Percentiles rank a stretch among this genome's conserved stretches.
Evolutionary conservation across 169 alveolate species (phyloP).

Genomic region (Eimeria acervulina): DNA sequence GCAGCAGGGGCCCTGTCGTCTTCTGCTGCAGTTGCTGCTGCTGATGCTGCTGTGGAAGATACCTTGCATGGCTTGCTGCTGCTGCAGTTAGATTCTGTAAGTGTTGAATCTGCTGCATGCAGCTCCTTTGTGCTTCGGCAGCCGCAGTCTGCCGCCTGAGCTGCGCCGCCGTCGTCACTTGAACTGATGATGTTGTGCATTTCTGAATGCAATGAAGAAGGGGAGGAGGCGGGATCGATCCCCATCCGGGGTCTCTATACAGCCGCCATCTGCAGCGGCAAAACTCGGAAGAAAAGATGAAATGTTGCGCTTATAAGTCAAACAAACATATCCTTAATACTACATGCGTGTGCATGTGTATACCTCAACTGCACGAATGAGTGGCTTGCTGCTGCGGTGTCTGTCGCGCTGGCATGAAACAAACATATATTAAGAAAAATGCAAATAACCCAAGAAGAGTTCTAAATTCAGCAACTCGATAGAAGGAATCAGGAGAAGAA

Average conservation of each 20-base stretch:
- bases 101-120: slow-evolving; percentile 2
- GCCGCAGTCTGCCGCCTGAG: background rate
- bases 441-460: background rate
- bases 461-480: too few relatives aligned
- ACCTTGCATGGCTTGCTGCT: background rate
- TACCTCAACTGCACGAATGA: background rate
- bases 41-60: background rate
- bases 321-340: background rate
- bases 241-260: background rate
- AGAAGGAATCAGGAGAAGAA: background rate
- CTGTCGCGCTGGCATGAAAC: background rate
- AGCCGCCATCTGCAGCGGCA: background rate
- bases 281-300: background rate
- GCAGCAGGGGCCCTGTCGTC: background rate
- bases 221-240: background rate
- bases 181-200: background rate
- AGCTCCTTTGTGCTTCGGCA: background rate
- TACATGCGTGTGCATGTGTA: background rate
- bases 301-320: too few relatives aligned
- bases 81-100: background rate
- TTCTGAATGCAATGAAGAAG: background rate
- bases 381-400: background rate
- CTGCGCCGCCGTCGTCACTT: background rate
- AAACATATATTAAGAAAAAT: too few relatives aligned
- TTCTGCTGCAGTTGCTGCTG: slow-evolving; percentile 3